Evolutionary conservation across 2,329 filamentous ascomycete genomes (phyloP), one percentile per base, ranked within the genome.

Genomic region (Tolypocladium amazonense): DNA sequence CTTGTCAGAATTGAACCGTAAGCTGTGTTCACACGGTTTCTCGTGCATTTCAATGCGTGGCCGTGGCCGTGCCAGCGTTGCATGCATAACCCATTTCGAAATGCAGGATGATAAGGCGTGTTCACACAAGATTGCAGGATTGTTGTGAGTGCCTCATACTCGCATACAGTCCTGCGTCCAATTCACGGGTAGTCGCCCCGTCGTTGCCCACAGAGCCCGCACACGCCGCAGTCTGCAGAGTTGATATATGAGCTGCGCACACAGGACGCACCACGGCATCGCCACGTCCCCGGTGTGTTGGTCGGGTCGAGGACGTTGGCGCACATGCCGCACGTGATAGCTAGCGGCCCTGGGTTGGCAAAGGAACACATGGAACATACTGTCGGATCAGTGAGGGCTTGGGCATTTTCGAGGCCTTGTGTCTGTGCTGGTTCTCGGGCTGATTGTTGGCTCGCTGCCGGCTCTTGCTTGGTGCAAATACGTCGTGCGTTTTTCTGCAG

Each of bases 351-450:
- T 7, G 79, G 74, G 68, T 91, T 92, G 57, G 76, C 74, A 57
- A 88, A 82, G 0, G 89, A 91, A 71, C 90, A 95, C 59, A 88
- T 76, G 0, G 79, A 75, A 67, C 89, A 89, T 57, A 55, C 56
- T 38, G 30, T 30, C 37, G 20, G 45, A 30, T 9, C 30, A 37
- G 1, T 6, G 5, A 30, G 27, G 12, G 56, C 14, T 30, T 54
- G 20, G 12, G 3, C 2, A 20, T 14, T 15, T 54, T 23, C 30
- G 12, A 7, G 20, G 9, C 9, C 43, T 14, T 47, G 43, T 23
- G 2, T 25, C n/a, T 6, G n/a, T 23, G 30, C 50, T 23, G 30
- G 11, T 30, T 33, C 5, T 1, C 20, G 50, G 20, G 30, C 4
- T 23, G 50, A 12, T 37, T 37, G 20, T n/a, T n/a, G 50, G 20